Evolutionary conservation across 345 rosid genomes (phyloP), one percentile per base, ranked within the genome.

Genomic region (Salix purpurea): DNA sequence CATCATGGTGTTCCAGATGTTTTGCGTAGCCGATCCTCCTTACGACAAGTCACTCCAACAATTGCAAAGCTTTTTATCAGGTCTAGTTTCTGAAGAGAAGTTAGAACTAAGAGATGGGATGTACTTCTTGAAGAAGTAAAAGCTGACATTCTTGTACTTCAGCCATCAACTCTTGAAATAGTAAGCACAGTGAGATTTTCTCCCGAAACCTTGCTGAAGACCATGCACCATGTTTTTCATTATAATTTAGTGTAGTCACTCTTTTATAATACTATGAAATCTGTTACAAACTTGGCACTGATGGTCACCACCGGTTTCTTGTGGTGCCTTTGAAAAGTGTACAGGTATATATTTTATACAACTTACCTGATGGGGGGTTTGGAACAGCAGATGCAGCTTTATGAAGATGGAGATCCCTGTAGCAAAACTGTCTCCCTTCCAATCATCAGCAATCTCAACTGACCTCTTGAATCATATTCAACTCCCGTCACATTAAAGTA

Each of bases 31-130:
- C 32, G 98, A 92, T 88, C 96, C 99, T 76, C 70, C 90, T 21
- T 96, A 93, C 58, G 97, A 96, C 82, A 96, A 96, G 85, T 92
- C 96, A 21, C 86, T 92, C 71, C 98, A 96, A 81, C 97, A 92
- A 77, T 89, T 96, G 72, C 98, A 96, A 81, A 90, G 94, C 85
- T 96, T 96, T 84, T 87, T 96, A 72, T 89, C 90, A 48, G 94
- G 96, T 58, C 86, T 96, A 70, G 92, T 91, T 65, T 83, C 90
- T 52, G 97, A 92, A 81, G 98, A 96, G 90, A 96, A 90, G 86
- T 78, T 96, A 72, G 97, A 96, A 83, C 79, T 92, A 9, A 83
- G 89, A 86, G 96, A 93, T 54, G 94, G 91, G 60, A 83, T 88
- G 92, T 96, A 90, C 81, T 81, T 87, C 78, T 82, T 92, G 82